Evolutionary conservation across 2,329 filamentous ascomycete genomes (phyloP).

Genomic region (Tolypocladium tropicale): DNA sequence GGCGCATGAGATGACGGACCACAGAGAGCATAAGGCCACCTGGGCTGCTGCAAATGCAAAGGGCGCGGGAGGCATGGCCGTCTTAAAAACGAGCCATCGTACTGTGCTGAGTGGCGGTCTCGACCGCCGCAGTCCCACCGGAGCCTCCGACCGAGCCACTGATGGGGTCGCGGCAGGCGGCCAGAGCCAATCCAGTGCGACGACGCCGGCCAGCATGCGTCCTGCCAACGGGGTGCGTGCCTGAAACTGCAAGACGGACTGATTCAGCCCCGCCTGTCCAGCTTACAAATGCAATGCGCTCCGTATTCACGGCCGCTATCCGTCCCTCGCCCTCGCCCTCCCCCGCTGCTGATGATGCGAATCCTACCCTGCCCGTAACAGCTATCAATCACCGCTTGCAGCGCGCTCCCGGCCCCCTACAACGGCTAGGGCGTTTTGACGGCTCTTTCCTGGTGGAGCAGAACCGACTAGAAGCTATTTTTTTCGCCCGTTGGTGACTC

Average conservation of each 20-base stretch:
- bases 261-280: neutral
- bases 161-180: neutral
- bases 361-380: neutral
- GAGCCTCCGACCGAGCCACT: neutral
- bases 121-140: neutral
- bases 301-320: neutral
- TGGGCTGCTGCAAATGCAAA: neutral
- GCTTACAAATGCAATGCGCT: neutral
- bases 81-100: neutral
- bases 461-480: conserved; percentile 16
- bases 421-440: neutral
- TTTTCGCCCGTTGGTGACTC: conserved; percentile 22
- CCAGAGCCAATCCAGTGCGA: neutral
- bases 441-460: neutral
- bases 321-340: neutral
- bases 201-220: neutral
- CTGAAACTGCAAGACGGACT: neutral
- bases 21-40: neutral
- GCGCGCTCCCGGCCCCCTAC: neutral
- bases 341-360: neutral
- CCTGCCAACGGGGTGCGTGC: neutral
- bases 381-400: neutral
- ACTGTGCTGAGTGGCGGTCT: neutral
- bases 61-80: neutral
- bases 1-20: neutral